Conservation (phyloP, 257 asterid species). For the Solanum peruvianum region DNA sequence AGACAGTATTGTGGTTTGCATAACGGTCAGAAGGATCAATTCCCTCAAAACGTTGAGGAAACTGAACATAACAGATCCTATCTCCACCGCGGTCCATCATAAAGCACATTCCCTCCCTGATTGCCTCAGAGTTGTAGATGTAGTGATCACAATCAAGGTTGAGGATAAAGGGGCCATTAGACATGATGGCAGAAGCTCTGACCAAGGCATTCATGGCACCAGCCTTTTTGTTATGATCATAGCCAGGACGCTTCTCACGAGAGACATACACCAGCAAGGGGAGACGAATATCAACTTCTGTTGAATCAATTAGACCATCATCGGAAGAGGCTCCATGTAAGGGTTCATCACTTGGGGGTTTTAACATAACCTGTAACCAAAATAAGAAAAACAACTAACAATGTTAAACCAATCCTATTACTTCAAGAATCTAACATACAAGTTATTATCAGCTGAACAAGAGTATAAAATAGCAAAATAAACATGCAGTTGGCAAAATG, state of each 20-base stretch:
- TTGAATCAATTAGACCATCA: conserved; percentile 40
- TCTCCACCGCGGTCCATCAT: conserved; percentile 93
- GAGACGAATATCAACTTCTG: conserved; percentile 75
- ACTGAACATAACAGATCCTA: conserved; percentile 69
- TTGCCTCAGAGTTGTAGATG: conserved; percentile 73
- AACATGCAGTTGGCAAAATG: background rate
- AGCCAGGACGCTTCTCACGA: conserved; percentile 84
- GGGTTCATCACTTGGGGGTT: conserved; percentile 84
- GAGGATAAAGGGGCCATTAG: conserved; percentile 82
- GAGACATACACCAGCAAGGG: conserved; percentile 84
- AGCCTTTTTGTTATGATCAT: conserved; percentile 89
- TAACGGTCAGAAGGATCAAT: conserved; percentile 87
- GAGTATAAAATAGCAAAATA: background rate
- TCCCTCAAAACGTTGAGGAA: conserved; percentile 81
- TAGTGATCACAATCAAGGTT: conserved; percentile 93
- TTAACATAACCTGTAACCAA: conserved; percentile 62
- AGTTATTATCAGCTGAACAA: conserved; percentile 1
- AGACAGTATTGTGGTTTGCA: conserved; percentile 78
- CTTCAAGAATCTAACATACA: background rate
- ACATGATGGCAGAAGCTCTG: conserved; percentile 85
- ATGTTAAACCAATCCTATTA: background rate
- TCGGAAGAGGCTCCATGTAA: conserved; percentile 42
- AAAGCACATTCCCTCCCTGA: conserved; percentile 76
- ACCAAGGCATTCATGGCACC: conserved; percentile 93
- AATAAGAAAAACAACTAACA: background rate